phyloP scores from a whole-genome alignment of 768 basidiomycete species.

The Tricholoma terreum region DNA sequence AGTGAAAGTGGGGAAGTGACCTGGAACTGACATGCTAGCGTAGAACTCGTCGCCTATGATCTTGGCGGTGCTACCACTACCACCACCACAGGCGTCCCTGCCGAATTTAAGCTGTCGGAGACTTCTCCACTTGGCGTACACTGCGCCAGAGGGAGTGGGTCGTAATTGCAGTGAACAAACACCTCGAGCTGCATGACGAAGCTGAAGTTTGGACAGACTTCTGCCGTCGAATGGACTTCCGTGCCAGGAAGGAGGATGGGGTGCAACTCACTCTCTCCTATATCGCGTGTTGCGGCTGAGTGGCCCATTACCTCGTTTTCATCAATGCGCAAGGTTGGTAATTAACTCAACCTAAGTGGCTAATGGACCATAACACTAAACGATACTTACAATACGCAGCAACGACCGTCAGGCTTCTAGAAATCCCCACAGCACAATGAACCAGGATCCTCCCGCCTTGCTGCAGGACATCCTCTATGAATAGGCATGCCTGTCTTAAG shows the following conservation, averaged over 20 bases:
- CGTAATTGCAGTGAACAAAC: constrained; percentile 50
- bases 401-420: constrained; percentile 61
- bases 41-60: too few species aligned
- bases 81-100: too few species aligned
- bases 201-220: constrained; percentile 45
- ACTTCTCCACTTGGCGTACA: constrained; percentile 59
- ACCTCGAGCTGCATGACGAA: constrained; percentile 59
- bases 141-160: constrained; percentile 38
- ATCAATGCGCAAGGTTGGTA: constrained; percentile 37
- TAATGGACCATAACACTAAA: neutral
- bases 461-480: constrained; percentile 58
- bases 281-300: constrained; percentile 44
- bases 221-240: constrained; percentile 18
- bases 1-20: too few species aligned
- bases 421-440: constrained; percentile 74
- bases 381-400: constrained; percentile 49
- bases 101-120: too few species aligned
- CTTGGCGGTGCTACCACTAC: too few species aligned
- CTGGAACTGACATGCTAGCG: too few species aligned
- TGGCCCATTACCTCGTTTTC: constrained; percentile 41
- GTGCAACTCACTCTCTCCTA: constrained; percentile 41
- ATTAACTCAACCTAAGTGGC: neutral
- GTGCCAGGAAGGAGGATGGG: constrained; percentile 9
- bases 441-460: constrained; percentile 58
- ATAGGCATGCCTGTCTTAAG: constrained; percentile 54